Base-by-base conservation (phyloP, 148 eudicot genomes). In the Polygonum aviculare region DNA sequence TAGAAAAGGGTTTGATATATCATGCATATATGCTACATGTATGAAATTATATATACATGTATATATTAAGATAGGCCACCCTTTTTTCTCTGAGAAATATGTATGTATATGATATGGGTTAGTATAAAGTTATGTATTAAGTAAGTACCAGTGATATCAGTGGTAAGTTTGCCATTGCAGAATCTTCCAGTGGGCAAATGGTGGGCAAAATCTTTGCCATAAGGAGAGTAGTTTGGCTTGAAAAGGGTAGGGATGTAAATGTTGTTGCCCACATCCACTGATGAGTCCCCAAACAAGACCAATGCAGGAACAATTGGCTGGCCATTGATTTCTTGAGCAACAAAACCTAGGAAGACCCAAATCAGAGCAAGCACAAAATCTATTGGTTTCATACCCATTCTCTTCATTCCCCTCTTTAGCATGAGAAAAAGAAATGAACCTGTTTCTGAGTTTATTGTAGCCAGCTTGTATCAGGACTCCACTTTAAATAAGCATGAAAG, bases 111-210 rank as follows among this genome's bases (percentile, higher is more conserved):
- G 0, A 48, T 48, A 54, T n/a, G 59, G 59, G 59, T 54, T 15
- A 54, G 59, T 16, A 16, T 52, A 18, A 4, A 21, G 10, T 50
- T 12, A 50, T 50, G n/a, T 15, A 15, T 9, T 57, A 22, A n/a
- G 2, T 54, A 15, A 12, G 18, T 86, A 92, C 98, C 98, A 73
- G 98, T 95, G 39, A 95, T 77, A 80, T 95, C 98, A 82, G 96
- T 90, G 72, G 97, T 92, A 70, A 95, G 76, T 83, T 92, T 95
- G 44, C 98, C 98, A 90, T 95, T 88, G 80, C 96, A 92, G 78
- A 95, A 95, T 74, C 98, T 90, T 16, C 98, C 98, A 57, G 98
- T 95, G 50, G 98, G 80, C 50, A 83, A 81, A 8, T 88, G 87
- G 69, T 79, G 84, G 50, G 54, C n/a, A 76, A 89, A 95, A 78